These are phyloP conservation scores for Fusarium luffae DNA, from an alignment of 2,329 filamentous ascomycete genomes.

Conservation along the genomic window DNA sequence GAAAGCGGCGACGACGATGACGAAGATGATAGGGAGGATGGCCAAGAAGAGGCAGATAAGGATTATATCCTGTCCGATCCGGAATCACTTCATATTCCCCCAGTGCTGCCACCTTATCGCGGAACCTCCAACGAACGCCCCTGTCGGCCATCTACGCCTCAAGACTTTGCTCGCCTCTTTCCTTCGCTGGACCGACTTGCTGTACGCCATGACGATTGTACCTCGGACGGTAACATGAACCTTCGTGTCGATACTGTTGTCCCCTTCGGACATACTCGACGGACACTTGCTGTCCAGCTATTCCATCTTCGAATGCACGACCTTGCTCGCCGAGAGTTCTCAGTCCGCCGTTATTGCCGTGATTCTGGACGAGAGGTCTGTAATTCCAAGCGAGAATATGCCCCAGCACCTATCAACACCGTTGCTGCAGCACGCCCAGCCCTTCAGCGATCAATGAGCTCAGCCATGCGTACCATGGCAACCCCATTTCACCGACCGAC, in stretches of 20 bases:
- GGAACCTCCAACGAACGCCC: constrained; percentile 70
- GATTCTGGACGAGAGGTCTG: constrained; percentile 95
- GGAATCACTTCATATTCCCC: constrained; percentile 56
- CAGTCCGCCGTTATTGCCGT: constrained; percentile 88
- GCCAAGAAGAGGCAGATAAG: constrained; percentile 42
- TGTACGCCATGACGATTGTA: constrained; percentile 91
- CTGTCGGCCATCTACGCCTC: constrained; percentile 80
- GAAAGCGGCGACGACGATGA: constrained; percentile 47
- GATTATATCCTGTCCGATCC: constrained; percentile 45
- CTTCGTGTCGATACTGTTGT: constrained; percentile 86
- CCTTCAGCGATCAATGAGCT: constrained; percentile 58
- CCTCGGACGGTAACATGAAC: constrained; percentile 95
- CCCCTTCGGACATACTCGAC: constrained; percentile 64
- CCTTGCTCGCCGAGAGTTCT: constrained; percentile 86
- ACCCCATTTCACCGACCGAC: constrained; percentile 49
- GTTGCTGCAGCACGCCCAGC: constrained; percentile 55
- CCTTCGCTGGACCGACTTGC: constrained; percentile 83
- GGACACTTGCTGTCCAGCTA: constrained; percentile 76
- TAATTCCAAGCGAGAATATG: constrained; percentile 78
- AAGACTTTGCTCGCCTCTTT: constrained; percentile 86
- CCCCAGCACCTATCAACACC: constrained; percentile 34
- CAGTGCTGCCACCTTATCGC: constrained; percentile 66
- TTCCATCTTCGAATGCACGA: constrained; percentile 98
- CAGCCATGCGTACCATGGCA: constrained; percentile 60
- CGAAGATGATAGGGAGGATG: constrained; percentile 49